phyloP scores from a whole-genome alignment of 306 rosid species.

The Prunus armeniaca region DNA sequence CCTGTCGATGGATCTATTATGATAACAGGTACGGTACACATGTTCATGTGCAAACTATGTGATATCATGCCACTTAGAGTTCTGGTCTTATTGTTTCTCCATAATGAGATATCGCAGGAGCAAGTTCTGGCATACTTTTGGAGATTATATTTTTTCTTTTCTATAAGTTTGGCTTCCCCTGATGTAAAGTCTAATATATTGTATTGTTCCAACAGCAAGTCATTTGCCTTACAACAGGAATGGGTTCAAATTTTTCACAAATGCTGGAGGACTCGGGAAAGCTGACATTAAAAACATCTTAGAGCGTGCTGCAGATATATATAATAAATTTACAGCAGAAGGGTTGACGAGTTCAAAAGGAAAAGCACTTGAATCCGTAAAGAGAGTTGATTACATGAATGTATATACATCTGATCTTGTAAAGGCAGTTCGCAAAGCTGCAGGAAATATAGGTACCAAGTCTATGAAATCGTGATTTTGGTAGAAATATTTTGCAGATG shows the following conservation, averaged over 20 bases:
- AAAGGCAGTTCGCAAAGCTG: constrained; percentile 82
- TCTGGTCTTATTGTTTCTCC: background rate
- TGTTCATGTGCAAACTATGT: constrained; percentile 13
- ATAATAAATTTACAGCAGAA: constrained; percentile 59
- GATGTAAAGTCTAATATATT: background rate
- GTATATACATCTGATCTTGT: constrained; percentile 85
- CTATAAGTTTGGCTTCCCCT: background rate
- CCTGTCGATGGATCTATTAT: constrained; percentile 88
- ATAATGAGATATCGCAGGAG: background rate
- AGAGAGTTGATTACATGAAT: constrained; percentile 75
- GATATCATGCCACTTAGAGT: constrained; percentile 1
- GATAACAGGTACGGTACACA: constrained; percentile 73
- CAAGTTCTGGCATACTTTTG: background rate
- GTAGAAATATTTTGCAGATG: constrained; percentile 17
- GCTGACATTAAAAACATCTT: constrained; percentile 82
- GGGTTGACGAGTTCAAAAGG: constrained; percentile 43
- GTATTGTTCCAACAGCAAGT: constrained; percentile 63
- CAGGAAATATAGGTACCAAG: constrained; percentile 71
- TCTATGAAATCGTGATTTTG: constrained; percentile 26
- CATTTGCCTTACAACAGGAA: constrained; percentile 96
- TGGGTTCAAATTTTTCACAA: constrained; percentile 93
- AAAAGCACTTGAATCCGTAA: constrained; percentile 47
- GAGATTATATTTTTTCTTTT: background rate
- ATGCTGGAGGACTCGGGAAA: constrained; percentile 91
- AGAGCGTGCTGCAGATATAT: constrained; percentile 77